Percentiles rank a stretch among this genome's conserved stretches.
phyloP scores from a whole-genome alignment of 257 asterid species.

The Petunia secreta region DNA sequence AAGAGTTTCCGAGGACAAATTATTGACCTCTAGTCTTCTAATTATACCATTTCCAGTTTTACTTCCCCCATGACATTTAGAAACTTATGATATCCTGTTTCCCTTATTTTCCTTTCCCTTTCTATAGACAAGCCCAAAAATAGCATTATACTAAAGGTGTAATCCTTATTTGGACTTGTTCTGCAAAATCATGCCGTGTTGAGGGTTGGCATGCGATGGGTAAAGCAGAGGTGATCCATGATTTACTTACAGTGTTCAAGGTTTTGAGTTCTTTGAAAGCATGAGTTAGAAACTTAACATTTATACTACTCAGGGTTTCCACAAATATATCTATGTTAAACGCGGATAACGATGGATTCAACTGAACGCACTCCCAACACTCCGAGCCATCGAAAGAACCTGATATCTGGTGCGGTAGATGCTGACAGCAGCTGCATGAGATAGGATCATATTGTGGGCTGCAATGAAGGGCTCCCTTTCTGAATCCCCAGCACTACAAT shows the following conservation, averaged over 20 bases:
- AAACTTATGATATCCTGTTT: background rate
- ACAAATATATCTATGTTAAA: no score
- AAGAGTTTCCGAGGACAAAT: background rate
- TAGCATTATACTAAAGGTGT: background rate
- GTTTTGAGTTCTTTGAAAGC: no score
- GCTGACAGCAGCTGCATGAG: slow-evolving; percentile 57
- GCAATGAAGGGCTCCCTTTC: slow-evolving; percentile 60
- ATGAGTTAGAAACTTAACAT: no score
- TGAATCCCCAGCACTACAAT: slow-evolving; percentile 58
- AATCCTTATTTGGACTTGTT: background rate
- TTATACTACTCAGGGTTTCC: no score
- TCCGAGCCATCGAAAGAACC: slow-evolving; percentile 32
- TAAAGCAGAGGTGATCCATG: background rate
- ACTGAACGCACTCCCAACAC: no score
- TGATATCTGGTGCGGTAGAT: slow-evolving; percentile 54
- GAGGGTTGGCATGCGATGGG: background rate
- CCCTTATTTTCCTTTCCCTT: background rate
- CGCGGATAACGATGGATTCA: no score
- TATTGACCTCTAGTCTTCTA: background rate
- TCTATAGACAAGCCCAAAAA: background rate
- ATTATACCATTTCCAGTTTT: background rate
- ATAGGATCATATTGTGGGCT: slow-evolving; percentile 66
- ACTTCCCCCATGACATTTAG: background rate
- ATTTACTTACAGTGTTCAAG: no score
- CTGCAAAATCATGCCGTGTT: background rate